Percentiles rank a stretch among this genome's conserved stretches.
Evolutionary conservation across 352 stramenopile genomes (phyloP).

Genomic region (Phytophthora ohioensis): DNA sequence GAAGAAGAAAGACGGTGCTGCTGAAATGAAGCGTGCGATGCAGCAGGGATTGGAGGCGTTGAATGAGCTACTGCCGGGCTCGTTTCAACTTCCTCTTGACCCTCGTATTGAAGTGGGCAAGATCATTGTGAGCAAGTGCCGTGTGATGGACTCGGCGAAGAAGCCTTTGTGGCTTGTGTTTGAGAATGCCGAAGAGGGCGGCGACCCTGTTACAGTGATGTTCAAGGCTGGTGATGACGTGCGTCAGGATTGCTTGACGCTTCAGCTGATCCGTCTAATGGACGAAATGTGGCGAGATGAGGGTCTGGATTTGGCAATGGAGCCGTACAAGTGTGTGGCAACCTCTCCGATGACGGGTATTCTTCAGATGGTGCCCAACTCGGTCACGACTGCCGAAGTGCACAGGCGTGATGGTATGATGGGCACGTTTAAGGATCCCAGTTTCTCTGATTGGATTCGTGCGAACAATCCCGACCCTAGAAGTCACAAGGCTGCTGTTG

Average conservation of each 20-base stretch:
- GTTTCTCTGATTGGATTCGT: slow-evolving; percentile 87
- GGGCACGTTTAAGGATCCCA: slow-evolving; percentile 85
- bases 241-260: slow-evolving; percentile 95
- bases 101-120: slow-evolving; percentile 86
- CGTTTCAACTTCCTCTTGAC: slow-evolving; percentile 90
- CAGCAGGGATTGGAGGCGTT: slow-evolving; percentile 81
- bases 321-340: slow-evolving; percentile 92
- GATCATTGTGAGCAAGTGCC: slow-evolving; percentile 89
- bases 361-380: slow-evolving; percentile 92
- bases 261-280: slow-evolving; percentile 94
- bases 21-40: slow-evolving; percentile 89
- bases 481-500: slow-evolving; percentile 73
- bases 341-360: slow-evolving; percentile 93
- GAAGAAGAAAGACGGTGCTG: slow-evolving; percentile 80
- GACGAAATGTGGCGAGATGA: slow-evolving; percentile 94
- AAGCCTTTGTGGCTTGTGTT: slow-evolving; percentile 91
- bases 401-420: slow-evolving; percentile 86
- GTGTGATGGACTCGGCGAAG: slow-evolving; percentile 93
- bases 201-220: slow-evolving; percentile 88
- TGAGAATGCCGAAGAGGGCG: slow-evolving; percentile 86
- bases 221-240: slow-evolving; percentile 96
- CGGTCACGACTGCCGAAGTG: slow-evolving; percentile 94
- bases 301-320: slow-evolving; percentile 92
- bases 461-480: slow-evolving; percentile 79
- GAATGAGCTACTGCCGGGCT: slow-evolving; percentile 83